Evolutionary conservation across 352 stramenopile species (phyloP).

Genomic region (Phytophthora capsici): DNA sequence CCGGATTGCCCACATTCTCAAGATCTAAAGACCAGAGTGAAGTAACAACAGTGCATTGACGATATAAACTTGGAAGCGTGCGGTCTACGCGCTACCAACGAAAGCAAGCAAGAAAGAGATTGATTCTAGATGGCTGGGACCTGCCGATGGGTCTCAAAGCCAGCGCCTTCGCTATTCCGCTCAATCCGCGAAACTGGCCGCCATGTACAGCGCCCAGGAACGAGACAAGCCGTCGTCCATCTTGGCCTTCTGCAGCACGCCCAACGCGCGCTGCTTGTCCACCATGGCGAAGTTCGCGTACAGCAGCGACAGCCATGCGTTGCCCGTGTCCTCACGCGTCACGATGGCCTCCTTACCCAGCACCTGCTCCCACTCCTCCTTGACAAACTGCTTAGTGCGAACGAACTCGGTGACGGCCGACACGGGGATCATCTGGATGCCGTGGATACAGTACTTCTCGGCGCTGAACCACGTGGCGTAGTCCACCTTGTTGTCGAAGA

Average conservation of each 20-base stretch:
- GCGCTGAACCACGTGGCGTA: constrained; percentile 82
- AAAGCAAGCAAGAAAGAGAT: background rate
- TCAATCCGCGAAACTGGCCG: constrained; percentile 49
- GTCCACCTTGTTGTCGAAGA: constrained; percentile 81
- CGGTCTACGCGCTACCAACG: background rate
- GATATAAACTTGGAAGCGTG: background rate
- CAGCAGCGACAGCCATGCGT: constrained; percentile 59
- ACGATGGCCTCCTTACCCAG: constrained; percentile 59
- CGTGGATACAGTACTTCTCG: constrained; percentile 80
- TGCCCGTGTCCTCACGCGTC: constrained; percentile 40
- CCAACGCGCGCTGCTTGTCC: constrained; percentile 54
- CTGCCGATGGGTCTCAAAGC: background rate
- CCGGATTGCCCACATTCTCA: constrained; percentile 53
- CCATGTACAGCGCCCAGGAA: constrained; percentile 80
- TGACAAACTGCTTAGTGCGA: constrained; percentile 56
- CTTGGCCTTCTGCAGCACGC: constrained; percentile 57
- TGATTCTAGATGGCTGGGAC: background rate
- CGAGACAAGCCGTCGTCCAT: constrained; percentile 80
- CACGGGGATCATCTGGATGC: constrained; percentile 84
- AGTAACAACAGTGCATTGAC: background rate
- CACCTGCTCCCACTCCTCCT: constrained; percentile 70
- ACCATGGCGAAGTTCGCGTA: constrained; percentile 71
- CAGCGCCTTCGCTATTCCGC: background rate
- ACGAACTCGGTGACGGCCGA: constrained; percentile 67
- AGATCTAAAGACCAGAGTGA: background rate